These are phyloP conservation scores for Calonectria henricotiae DNA, from an alignment of 2,329 filamentous ascomycete species.

Conservation along the genomic window DNA sequence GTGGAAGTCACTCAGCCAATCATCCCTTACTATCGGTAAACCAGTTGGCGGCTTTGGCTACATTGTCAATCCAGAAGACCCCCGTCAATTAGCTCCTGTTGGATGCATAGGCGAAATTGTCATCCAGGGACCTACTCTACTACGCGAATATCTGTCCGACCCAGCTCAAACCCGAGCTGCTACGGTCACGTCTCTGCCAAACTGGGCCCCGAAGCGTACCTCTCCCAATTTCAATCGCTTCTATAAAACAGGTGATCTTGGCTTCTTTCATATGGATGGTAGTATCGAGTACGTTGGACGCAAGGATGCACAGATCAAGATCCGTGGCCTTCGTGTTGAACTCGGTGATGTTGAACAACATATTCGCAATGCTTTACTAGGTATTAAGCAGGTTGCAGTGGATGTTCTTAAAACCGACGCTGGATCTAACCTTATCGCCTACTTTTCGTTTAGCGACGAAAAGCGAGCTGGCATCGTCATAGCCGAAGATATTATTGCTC, in stretches of 20 bases:
- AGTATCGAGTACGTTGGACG: constrained; percentile 65
- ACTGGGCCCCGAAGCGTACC: constrained; percentile 1
- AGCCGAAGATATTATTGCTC: neutral
- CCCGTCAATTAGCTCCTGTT: constrained; percentile 26
- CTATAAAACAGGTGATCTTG: constrained; percentile 68
- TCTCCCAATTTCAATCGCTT: constrained; percentile 25
- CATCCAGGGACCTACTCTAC: constrained; percentile 58
- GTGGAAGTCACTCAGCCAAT: constrained; percentile 22
- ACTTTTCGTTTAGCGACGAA: constrained; percentile 29
- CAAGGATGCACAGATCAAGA: constrained; percentile 73
- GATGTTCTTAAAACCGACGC: constrained; percentile 28
- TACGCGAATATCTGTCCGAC: constrained; percentile 65
- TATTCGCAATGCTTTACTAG: constrained; percentile 26
- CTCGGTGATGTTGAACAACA: constrained; percentile 54
- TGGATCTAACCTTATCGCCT: constrained; percentile 28
- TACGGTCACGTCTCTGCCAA: constrained; percentile 14
- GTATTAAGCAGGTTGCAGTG: constrained; percentile 21
- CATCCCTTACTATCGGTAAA: constrained; percentile 29
- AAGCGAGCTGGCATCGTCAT: neutral
- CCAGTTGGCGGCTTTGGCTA: constrained; percentile 37
- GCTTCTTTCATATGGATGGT: constrained; percentile 57
- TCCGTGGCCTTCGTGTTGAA: constrained; percentile 72
- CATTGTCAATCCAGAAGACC: constrained; percentile 34
- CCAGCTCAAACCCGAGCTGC: constrained; percentile 9
- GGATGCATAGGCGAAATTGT: constrained; percentile 40